Evolutionary conservation across 768 basidiomycete species (phyloP).

Genomic region (Trametes sanguinea): DNA sequence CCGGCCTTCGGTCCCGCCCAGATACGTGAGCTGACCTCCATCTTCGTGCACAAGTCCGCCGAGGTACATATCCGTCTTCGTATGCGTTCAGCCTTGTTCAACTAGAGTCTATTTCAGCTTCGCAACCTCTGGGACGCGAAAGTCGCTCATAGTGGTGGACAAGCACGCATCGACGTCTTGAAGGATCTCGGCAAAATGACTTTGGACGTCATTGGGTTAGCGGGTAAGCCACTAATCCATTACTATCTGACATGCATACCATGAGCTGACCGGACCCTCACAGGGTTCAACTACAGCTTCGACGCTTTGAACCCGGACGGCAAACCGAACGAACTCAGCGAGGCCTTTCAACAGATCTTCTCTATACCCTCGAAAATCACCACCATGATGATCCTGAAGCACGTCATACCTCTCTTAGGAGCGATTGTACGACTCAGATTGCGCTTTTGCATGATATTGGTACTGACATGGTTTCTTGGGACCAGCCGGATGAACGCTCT

Average conservation of each 20-base stretch:
- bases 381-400: conserved; percentile 6
- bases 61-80: conserved; percentile 37
- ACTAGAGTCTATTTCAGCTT: conserved; percentile 12
- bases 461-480: background rate
- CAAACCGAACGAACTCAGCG: conserved; percentile 33
- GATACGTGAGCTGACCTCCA: conserved; percentile 55
- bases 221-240: conserved; percentile 30
- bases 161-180: conserved; percentile 33
- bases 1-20: conserved; percentile 65
- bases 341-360: conserved; percentile 34
- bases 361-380: background rate
- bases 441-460: background rate
- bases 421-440: conserved; percentile 19
- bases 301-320: conserved; percentile 31
- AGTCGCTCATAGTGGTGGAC: conserved; percentile 31
- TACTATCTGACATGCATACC: background rate
- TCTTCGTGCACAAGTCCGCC: conserved; percentile 57
- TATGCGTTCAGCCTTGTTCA: background rate
- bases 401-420: conserved; percentile 28
- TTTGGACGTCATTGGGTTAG: conserved; percentile 44
- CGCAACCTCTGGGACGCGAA: conserved; percentile 30
- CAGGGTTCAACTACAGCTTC: conserved; percentile 39
- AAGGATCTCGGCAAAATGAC: conserved; percentile 39
- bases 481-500: conserved; percentile 15
- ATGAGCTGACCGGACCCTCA: background rate